phyloP scores from a whole-genome alignment of 106 monocot genomes.

The Platanthera guangdongensis region DNA sequence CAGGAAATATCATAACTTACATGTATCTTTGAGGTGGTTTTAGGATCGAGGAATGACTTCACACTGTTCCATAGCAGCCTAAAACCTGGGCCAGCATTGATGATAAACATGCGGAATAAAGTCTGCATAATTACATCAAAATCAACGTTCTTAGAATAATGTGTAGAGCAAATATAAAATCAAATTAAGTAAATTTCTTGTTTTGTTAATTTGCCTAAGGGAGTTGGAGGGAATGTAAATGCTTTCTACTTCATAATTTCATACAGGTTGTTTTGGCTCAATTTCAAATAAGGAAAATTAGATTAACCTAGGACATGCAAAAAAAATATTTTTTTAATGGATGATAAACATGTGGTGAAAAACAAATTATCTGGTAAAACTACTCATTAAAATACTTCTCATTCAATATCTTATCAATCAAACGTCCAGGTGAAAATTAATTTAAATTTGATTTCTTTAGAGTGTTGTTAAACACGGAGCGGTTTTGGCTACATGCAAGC shows the following conservation, averaged over 20 bases:
- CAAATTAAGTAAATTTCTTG: background rate
- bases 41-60: constrained; percentile 49
- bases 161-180: background rate
- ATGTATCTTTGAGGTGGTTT: constrained; percentile 60
- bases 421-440: too few species aligned
- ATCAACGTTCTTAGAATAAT: background rate
- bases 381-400: too few species aligned
- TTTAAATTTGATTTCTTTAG: too few species aligned
- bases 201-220: background rate
- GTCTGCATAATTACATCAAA: constrained; percentile 23
- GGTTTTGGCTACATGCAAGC: too few species aligned
- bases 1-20: constrained; percentile 15
- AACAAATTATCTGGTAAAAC: too few species aligned
- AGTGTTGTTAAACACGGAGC: too few species aligned
- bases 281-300: background rate
- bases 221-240: background rate
- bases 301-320: background rate
- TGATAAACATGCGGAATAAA: constrained; percentile 42
- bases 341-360: too few species aligned
- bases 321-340: background rate
- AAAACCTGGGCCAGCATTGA: constrained; percentile 60
- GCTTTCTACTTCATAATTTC: background rate
- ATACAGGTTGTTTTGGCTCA: too few species aligned
- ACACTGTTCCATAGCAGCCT: constrained; percentile 47
- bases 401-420: too few species aligned